A percentile compares a stretch with the other conserved stretches of the same genome.
Evolutionary conservation across 2,329 filamentous ascomycete genomes (phyloP).

Genomic region (Talaromyces sp.): DNA sequence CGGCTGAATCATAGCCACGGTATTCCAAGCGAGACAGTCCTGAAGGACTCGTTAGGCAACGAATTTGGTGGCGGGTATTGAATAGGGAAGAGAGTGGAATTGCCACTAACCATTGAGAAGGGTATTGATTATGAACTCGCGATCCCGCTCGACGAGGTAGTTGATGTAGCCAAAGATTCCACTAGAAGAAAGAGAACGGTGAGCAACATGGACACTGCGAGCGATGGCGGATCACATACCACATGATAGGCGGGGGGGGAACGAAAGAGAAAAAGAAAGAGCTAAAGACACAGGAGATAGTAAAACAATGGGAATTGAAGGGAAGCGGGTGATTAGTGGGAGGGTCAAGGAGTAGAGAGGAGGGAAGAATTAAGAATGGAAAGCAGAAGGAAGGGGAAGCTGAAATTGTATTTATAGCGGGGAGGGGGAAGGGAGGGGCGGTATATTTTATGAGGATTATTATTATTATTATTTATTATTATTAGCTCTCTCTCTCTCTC

Average conservation of each 20-base stretch:
- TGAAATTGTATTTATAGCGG: constrained; percentile 28
- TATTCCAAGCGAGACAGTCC: constrained; percentile 96
- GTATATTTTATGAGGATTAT: too few relatives aligned
- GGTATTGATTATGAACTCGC: constrained; percentile 93
- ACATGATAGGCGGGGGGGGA: constrained; percentile 32
- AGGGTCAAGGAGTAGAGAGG: neutral
- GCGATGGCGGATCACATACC: constrained; percentile 28
- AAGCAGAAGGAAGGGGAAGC: constrained; percentile 8
- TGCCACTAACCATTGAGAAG: constrained; percentile 77
- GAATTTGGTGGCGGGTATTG: constrained; percentile 8
- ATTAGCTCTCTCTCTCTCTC: constrained; percentile 16
- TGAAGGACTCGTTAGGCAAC: constrained; percentile 40
- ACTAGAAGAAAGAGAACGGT: constrained; percentile 29
- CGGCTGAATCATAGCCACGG: constrained; percentile 96
- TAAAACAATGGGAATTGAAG: neutral
- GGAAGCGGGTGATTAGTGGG: neutral
- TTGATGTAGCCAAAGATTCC: constrained; percentile 88
- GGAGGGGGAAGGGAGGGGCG: constrained; percentile 23
- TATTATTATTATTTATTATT: constrained; percentile 16
- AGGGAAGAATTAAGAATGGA: constrained; percentile 2
- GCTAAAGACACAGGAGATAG: too few relatives aligned
- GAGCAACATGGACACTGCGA: neutral
- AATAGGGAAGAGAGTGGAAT: neutral
- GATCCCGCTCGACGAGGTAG: constrained; percentile 98
- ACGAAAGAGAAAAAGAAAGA: constrained; percentile 4